These are phyloP conservation scores for Recurvomyces mirabilis DNA, from an alignment of 495 filamentous ascomycete species.

Conservation along the genomic window DNA sequence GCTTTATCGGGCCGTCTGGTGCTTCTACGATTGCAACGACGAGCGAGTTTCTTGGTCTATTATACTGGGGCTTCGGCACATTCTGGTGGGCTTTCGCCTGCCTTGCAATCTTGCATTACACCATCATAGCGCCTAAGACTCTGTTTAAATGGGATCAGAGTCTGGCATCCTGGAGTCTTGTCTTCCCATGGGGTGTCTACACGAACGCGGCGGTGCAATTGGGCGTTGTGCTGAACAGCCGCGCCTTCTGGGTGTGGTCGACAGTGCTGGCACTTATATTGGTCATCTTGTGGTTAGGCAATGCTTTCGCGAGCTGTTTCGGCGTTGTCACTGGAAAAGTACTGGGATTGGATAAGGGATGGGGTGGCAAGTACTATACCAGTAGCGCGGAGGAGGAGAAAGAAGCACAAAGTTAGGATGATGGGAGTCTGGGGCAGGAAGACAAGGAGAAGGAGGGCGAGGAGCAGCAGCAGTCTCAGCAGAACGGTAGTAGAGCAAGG, in stretches of 20 bases:
- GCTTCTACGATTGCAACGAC: background rate
- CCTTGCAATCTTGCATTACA: background rate
- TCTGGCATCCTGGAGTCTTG: background rate
- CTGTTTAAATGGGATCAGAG: background rate
- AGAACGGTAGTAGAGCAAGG: too few relatives aligned
- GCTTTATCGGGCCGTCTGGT: background rate
- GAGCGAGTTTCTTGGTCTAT: background rate
- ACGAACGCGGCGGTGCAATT: constrained; percentile 2
- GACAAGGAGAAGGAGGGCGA: too few relatives aligned
- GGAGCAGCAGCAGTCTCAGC: too few relatives aligned
- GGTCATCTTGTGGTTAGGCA: background rate
- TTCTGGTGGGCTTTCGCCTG: constrained; percentile 6
- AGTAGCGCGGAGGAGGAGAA: constrained; percentile 1
- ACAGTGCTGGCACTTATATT: background rate
- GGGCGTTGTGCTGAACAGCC: background rate
- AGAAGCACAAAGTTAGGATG: background rate
- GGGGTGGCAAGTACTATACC: constrained; percentile 1
- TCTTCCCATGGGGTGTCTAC: constrained; percentile 3
- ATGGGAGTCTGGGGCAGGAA: too few relatives aligned
- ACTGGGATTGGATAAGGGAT: background rate
- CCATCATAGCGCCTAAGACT: background rate
- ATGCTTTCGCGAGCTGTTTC: background rate
- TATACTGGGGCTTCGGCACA: constrained; percentile 1
- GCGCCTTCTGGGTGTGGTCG: constrained; percentile 2
- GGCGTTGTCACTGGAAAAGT: background rate